Conservation (phyloP, 108 stramenopile genomes). For the Fragilariopsis cylindrus region DNA sequence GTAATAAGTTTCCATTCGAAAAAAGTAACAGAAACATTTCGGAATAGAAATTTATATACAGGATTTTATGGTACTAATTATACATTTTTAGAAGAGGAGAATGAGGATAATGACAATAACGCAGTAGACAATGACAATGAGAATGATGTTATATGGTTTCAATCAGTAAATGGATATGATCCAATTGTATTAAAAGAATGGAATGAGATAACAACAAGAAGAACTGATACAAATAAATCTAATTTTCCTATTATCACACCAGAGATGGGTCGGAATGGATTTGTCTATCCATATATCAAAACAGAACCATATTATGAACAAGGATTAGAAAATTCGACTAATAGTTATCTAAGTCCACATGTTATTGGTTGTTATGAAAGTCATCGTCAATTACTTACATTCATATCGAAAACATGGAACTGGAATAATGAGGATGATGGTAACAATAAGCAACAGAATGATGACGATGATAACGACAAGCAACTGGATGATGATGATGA, state of each 20-base stretch:
- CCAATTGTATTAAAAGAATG: conserved; percentile 9
- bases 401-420: conserved; percentile 2
- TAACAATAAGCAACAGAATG: too few species aligned
- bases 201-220: background rate
- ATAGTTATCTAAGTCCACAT: conserved; percentile 13
- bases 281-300: too few species aligned
- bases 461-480: too few species aligned
- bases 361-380: conserved; percentile 21
- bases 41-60: too few species aligned
- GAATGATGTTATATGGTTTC: conserved; percentile 13
- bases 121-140: background rate
- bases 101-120: background rate
- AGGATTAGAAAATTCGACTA: too few species aligned
- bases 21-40: too few species aligned
- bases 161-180: conserved; percentile 3
- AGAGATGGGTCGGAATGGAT: background rate
- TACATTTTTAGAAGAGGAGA: background rate
- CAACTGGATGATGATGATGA: too few species aligned
- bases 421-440: too few species aligned
- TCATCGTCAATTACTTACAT: conserved; percentile 11
- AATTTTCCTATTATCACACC: background rate
- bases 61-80: too few species aligned
- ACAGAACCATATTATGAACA: too few species aligned
- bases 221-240: conserved; percentile 3
- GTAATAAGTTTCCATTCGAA: too few species aligned